A percentile compares a stretch with the other conserved stretches of the same genome.
These are phyloP conservation scores for Leishmania tarentolae DNA, from an alignment of 208 protist species.

Conservation along the genomic window DNA sequence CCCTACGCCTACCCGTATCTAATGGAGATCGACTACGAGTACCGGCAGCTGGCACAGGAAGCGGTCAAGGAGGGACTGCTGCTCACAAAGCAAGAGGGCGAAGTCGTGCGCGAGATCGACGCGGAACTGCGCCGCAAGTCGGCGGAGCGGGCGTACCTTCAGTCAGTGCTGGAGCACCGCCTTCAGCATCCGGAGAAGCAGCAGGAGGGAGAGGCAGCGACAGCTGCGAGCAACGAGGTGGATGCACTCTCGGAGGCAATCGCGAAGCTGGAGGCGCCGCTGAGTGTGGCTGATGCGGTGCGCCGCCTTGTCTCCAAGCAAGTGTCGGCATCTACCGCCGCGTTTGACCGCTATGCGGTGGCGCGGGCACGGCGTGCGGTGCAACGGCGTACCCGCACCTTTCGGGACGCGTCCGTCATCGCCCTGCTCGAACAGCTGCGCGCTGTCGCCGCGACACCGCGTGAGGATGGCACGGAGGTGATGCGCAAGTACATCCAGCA, in stretches of 20 bases:
- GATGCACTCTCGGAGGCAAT: conserved; percentile 22
- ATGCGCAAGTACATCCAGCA: conserved; percentile 53
- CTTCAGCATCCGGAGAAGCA: background rate
- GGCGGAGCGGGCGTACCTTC: conserved; percentile 23
- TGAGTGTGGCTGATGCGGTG: conserved; percentile 13
- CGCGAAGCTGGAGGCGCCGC: conserved; percentile 13
- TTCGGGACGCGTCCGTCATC: conserved; percentile 24
- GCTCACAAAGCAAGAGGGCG: conserved; percentile 47
- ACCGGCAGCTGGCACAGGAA: conserved; percentile 40
- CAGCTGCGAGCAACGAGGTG: conserved; percentile 1
- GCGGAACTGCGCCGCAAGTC: conserved; percentile 34
- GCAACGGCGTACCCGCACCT: conserved; percentile 32
- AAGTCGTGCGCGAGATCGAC: conserved; percentile 51
- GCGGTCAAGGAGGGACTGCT: conserved; percentile 39
- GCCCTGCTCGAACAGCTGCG: conserved; percentile 29
- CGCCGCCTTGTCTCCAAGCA: conserved; percentile 21
- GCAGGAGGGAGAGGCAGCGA: background rate
- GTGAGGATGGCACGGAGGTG: conserved; percentile 47
- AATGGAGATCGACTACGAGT: conserved; percentile 60
- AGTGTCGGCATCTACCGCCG: conserved; percentile 8
- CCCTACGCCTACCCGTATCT: conserved; percentile 51
- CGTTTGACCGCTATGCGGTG: conserved; percentile 21
- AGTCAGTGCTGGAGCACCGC: conserved; percentile 20
- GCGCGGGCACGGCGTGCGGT: conserved; percentile 16
- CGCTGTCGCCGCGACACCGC: conserved; percentile 30